Evolutionary conservation across 2,329 filamentous ascomycete genomes (phyloP).

Genomic region (Colletotrichum sp.): DNA sequence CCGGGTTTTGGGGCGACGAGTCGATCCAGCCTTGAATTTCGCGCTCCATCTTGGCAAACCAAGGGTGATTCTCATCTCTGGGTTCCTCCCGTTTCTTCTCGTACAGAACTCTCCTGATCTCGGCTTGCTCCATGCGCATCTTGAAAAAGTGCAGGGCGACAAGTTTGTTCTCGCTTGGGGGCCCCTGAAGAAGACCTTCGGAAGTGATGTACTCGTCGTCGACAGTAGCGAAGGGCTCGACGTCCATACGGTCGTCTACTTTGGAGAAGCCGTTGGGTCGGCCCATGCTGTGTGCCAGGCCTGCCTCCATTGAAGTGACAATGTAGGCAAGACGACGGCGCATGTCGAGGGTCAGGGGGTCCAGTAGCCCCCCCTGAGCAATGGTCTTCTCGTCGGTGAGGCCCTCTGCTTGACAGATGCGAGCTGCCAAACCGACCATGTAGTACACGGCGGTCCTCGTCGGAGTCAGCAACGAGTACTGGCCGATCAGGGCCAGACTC

Average conservation of each 20-base stretch:
- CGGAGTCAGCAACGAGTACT: slow-evolving; percentile 91
- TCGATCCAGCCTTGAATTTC: slow-evolving; percentile 84
- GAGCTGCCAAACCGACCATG: slow-evolving; percentile 85
- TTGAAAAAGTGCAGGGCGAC: slow-evolving; percentile 93
- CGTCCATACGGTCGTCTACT: slow-evolving; percentile 81
- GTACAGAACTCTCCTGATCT: slow-evolving; percentile 86
- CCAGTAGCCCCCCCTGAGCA: slow-evolving; percentile 60
- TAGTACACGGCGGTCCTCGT: slow-evolving; percentile 94
- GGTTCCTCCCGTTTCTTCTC: slow-evolving; percentile 82
- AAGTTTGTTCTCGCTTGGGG: slow-evolving; percentile 80
- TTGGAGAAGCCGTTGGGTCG: slow-evolving; percentile 86
- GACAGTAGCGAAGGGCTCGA: slow-evolving; percentile 82
- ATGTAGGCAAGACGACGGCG: slow-evolving; percentile 88
- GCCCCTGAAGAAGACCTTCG: slow-evolving; percentile 74
- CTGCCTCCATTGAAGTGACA: slow-evolving; percentile 86
- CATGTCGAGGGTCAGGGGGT: slow-evolving; percentile 86
- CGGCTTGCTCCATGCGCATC: slow-evolving; percentile 86
- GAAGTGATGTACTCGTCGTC: slow-evolving; percentile 84
- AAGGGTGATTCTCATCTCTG: slow-evolving; percentile 80
- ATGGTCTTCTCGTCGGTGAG: slow-evolving; percentile 91
- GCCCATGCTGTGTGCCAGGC: slow-evolving; percentile 85
- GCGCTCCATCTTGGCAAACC: slow-evolving; percentile 81
- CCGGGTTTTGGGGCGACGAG: slow-evolving; percentile 71
- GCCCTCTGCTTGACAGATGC: slow-evolving; percentile 87
- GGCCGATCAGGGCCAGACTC: slow-evolving; percentile 84